These are phyloP conservation scores for Xylaria sp. DNA, from an alignment of 2,329 filamentous ascomycete species.

Conservation along the genomic window DNA sequence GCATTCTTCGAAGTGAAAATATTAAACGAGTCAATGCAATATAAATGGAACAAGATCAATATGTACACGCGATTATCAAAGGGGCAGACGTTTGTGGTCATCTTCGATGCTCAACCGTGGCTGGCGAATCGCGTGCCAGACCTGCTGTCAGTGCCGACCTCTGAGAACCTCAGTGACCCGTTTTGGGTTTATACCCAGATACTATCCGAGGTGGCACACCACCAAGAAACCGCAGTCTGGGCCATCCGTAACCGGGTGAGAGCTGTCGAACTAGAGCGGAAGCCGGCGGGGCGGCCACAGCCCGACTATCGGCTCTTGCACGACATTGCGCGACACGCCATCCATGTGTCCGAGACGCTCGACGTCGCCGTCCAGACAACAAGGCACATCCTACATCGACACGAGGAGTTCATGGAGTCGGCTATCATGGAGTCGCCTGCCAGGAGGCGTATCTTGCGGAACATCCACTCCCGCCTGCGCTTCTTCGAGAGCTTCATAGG, in stretches of 20 bases:
- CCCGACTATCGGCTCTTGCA: conserved; percentile 44
- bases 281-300: conserved; percentile 22
- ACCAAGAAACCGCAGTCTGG: conserved; percentile 46
- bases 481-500: conserved; percentile 39
- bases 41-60: conserved; percentile 43
- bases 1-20: conserved; percentile 38
- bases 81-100: conserved; percentile 34
- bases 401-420: conserved; percentile 26
- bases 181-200: conserved; percentile 43
- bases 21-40: conserved; percentile 21
- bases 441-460: conserved; percentile 1
- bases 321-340: conserved; percentile 47
- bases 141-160: conserved; percentile 4
- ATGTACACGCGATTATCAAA: conserved; percentile 33
- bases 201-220: conserved; percentile 34
- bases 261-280: conserved; percentile 33
- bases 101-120: conserved; percentile 34
- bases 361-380: conserved; percentile 40
- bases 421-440: neutral
- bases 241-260: conserved; percentile 41
- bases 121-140: conserved; percentile 9
- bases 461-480: conserved; percentile 37
- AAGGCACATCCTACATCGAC: conserved; percentile 37
- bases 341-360: conserved; percentile 49
- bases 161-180: conserved; percentile 29